Evolutionary conservation across 1,284 basidiomycete species (phyloP).

Genomic region (Meripilus lineatus): DNA sequence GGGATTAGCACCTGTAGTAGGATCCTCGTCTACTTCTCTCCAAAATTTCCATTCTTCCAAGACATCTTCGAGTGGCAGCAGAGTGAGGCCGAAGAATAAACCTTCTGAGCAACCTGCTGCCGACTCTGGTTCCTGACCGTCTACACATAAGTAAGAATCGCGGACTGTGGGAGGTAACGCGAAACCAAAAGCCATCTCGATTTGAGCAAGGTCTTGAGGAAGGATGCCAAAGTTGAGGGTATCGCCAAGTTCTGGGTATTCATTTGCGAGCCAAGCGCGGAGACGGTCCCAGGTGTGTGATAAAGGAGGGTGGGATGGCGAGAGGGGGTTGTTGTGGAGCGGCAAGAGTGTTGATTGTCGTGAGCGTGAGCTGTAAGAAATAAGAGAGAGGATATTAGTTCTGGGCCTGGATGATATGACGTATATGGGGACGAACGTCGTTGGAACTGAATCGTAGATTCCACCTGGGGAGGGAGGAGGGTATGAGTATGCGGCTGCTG

Average conservation of each 20-base stretch:
- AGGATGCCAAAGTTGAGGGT: slow-evolving; percentile 86
- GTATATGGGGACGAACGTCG: slow-evolving; percentile 42
- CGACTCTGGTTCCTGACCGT: slow-evolving; percentile 88
- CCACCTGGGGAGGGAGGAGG: slow-evolving; percentile 55
- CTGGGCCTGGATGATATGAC: slow-evolving; percentile 6
- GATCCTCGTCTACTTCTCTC: slow-evolving; percentile 87
- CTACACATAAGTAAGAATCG: slow-evolving; percentile 78
- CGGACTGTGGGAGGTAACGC: slow-evolving; percentile 74
- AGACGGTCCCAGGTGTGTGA: slow-evolving; percentile 77
- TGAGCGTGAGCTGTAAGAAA: slow-evolving; percentile 32
- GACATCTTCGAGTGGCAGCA: slow-evolving; percentile 86
- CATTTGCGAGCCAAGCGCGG: slow-evolving; percentile 66
- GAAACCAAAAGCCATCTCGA: slow-evolving; percentile 81
- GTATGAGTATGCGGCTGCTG: slow-evolving; percentile 58
- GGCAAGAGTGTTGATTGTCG: slow-evolving; percentile 60
- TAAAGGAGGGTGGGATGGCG: slow-evolving; percentile 68
- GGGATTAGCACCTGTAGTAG: slow-evolving; percentile 70
- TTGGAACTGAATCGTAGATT: slow-evolving; percentile 54
- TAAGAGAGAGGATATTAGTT: too few relatives aligned
- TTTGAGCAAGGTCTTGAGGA: slow-evolving; percentile 65
- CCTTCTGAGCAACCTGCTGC: slow-evolving; percentile 82
- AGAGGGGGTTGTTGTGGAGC: slow-evolving; percentile 44
- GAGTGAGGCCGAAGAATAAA: slow-evolving; percentile 81
- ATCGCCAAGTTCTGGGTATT: slow-evolving; percentile 89
- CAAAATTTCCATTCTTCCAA: slow-evolving; percentile 92